A percentile compares a stretch with the other conserved stretches of the same genome.
These are phyloP conservation scores for Lentinus polychrous DNA, from an alignment of 1,284 basidiomycete species.

Conservation along the genomic window DNA sequence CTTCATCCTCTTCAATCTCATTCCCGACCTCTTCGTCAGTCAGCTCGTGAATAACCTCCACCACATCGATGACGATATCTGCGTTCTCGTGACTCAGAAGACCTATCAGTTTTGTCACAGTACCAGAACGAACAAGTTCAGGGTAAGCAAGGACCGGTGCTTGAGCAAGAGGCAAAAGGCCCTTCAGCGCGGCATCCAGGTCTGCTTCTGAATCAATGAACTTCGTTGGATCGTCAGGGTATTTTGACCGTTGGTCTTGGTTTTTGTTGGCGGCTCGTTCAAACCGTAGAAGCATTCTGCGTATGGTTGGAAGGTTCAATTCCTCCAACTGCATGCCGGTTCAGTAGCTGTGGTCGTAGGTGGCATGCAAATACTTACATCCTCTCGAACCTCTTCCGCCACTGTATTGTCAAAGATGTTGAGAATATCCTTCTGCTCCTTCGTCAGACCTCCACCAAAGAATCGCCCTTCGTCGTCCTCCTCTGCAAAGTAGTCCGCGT, in stretches of 20 bases:
- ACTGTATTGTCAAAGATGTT: constrained; percentile 82
- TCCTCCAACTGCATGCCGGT: constrained; percentile 47
- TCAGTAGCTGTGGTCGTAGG: constrained; percentile 15
- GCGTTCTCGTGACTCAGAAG: constrained; percentile 90
- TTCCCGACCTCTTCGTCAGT: constrained; percentile 94
- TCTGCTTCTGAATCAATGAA: constrained; percentile 99
- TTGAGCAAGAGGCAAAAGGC: constrained; percentile 86
- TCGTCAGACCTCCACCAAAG: constrained; percentile 87
- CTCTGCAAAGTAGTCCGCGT: constrained; percentile 84
- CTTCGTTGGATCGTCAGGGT: constrained; percentile 87
- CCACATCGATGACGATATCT: constrained; percentile 89
- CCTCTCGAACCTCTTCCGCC: constrained; percentile 55
- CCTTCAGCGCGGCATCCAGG: constrained; percentile 82
- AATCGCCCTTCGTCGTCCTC: constrained; percentile 92
- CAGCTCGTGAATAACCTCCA: constrained; percentile 88
- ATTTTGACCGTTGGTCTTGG: constrained; percentile 90
- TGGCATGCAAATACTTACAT: constrained; percentile 41
- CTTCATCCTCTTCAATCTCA: constrained; percentile 65
- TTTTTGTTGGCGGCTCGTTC: constrained; percentile 91
- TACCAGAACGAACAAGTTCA: constrained; percentile 77
- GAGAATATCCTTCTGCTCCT: constrained; percentile 84
- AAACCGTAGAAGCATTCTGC: constrained; percentile 73
- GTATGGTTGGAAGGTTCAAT: constrained; percentile 63
- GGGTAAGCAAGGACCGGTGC: constrained; percentile 81
- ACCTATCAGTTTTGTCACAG: constrained; percentile 66